A percentile compares a stretch with the other conserved stretches of the same genome.
Conservation (phyloP, 2,329 filamentous ascomycete species). For the Claviceps pazoutovae region DNA sequence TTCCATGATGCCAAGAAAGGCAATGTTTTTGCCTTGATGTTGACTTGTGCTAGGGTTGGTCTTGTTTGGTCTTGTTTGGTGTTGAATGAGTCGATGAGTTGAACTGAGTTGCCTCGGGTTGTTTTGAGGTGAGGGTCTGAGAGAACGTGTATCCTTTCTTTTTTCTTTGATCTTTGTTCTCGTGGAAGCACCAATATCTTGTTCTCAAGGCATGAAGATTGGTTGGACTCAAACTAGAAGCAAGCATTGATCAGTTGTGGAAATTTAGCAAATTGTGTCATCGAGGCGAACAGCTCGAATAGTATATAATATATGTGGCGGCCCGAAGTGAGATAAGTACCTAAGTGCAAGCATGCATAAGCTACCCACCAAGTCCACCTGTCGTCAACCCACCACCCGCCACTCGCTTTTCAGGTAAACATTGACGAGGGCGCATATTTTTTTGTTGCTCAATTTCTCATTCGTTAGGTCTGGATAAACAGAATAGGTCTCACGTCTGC, state of each 20-base stretch:
- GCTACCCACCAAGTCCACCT: not conserved
- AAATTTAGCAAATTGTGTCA: not conserved
- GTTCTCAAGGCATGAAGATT: not conserved
- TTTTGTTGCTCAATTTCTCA: not conserved
- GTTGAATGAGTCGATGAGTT: too few relatives aligned
- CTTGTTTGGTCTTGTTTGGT: not conserved
- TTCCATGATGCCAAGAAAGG: slow-evolving; percentile 17
- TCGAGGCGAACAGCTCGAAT: not conserved
- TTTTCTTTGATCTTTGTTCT: not conserved
- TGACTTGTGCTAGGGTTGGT: not conserved
- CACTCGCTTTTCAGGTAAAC: not conserved
- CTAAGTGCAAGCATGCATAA: not conserved
- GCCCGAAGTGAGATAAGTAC: slow-evolving; percentile 1
- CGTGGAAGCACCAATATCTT: not conserved
- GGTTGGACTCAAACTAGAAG: not conserved
- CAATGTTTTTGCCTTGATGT: not conserved
- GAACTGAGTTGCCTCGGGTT: too few relatives aligned
- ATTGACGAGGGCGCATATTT: not conserved
- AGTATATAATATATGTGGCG: not conserved
- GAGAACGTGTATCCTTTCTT: not conserved
- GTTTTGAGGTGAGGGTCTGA: too few relatives aligned
- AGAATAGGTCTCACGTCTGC: not conserved
- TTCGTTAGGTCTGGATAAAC: not conserved
- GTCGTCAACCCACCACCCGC: not conserved
- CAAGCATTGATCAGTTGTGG: not conserved